Conservation (phyloP, 1,284 basidiomycete genomes). For the Sporisorium scitamineum region DNA sequence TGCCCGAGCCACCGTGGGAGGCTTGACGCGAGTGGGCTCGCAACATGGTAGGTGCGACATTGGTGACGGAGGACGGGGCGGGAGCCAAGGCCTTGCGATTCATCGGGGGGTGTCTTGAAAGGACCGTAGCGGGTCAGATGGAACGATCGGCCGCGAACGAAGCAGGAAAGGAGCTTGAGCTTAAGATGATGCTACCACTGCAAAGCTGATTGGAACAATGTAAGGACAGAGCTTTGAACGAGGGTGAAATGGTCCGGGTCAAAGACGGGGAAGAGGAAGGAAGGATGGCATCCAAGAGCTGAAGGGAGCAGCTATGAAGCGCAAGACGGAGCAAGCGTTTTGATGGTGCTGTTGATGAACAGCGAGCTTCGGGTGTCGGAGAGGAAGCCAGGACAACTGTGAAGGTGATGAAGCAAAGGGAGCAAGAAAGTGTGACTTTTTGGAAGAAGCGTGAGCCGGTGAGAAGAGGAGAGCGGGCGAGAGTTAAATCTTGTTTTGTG, state of each 20-base stretch:
- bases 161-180: slow-evolving; percentile 10
- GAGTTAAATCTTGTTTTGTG: slow-evolving; percentile 29
- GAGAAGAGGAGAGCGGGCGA: slow-evolving; percentile 7
- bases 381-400: not conserved
- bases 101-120: slow-evolving; percentile 10
- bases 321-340: not conserved
- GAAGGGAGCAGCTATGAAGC: not conserved
- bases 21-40: slow-evolving; percentile 35
- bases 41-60: slow-evolving; percentile 30
- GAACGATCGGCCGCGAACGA: slow-evolving; percentile 1
- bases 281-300: slow-evolving; percentile 1
- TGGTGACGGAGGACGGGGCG: slow-evolving; percentile 30
- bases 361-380: slow-evolving; percentile 5
- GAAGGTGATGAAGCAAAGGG: slow-evolving; percentile 13
- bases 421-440: slow-evolving; percentile 23
- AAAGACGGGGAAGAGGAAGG: slow-evolving; percentile 2
- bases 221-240: not conserved
- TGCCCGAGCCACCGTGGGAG: slow-evolving; percentile 44
- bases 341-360: slow-evolving; percentile 21
- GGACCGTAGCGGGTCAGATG: slow-evolving; percentile 2
- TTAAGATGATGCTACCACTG: slow-evolving; percentile 11
- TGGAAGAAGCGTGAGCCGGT: slow-evolving; percentile 24
- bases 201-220: not conserved
- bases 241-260: not conserved
- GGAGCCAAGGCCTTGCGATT: slow-evolving; percentile 35